Conservation (phyloP, 345 rosid genomes). For the Acer saccharum region DNA sequence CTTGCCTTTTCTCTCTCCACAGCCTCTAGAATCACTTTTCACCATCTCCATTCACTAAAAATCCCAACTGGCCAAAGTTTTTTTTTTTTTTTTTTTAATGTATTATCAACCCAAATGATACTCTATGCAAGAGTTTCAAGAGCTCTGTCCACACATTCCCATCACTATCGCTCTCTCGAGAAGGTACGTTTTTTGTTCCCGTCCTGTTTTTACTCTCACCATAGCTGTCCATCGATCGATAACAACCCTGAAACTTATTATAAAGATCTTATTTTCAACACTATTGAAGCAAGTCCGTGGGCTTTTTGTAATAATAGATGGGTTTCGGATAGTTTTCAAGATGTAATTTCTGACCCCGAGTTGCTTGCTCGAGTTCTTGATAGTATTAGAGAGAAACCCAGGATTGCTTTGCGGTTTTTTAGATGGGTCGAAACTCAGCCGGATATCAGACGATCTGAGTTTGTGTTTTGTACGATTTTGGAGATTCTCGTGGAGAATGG, state of each 20-base stretch:
- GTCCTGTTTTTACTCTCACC: constrained; percentile 25
- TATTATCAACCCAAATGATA: constrained; percentile 57
- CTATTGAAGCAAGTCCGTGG: constrained; percentile 35
- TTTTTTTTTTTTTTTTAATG: background rate
- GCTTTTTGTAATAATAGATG: constrained; percentile 43
- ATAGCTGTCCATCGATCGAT: constrained; percentile 10
- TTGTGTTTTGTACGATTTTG: constrained; percentile 45
- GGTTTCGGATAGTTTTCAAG: constrained; percentile 46
- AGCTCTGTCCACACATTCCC: constrained; percentile 35
- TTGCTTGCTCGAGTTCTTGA: constrained; percentile 52
- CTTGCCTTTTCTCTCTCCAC: background rate
- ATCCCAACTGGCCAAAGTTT: background rate
- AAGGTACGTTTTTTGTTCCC: constrained; percentile 42
- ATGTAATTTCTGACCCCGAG: constrained; percentile 47
- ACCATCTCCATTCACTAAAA: background rate
- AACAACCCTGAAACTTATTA: constrained; percentile 36
- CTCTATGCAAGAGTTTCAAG: constrained; percentile 60
- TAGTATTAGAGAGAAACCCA: constrained; percentile 49
- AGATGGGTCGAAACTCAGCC: constrained; percentile 59
- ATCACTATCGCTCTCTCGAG: constrained; percentile 24
- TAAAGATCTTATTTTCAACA: constrained; percentile 49
- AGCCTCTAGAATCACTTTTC: background rate
- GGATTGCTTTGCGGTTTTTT: constrained; percentile 55
- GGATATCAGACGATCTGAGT: constrained; percentile 42
- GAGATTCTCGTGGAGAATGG: constrained; percentile 56